Conservation (phyloP, 805 yeast species). For the Candida yuanshanica region DNA sequence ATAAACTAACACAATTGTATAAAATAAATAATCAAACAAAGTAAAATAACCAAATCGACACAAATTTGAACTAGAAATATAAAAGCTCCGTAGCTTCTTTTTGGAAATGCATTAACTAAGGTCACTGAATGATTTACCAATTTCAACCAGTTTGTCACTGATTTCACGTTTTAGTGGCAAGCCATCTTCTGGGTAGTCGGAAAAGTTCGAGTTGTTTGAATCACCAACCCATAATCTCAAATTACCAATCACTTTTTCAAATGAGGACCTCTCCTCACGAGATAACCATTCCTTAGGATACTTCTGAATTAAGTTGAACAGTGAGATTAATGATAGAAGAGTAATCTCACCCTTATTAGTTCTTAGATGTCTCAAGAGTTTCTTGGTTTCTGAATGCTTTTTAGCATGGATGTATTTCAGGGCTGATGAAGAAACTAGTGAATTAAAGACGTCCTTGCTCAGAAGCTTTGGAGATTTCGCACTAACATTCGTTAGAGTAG, state of each 20-base stretch:
- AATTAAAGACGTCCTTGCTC: constrained; percentile 21
- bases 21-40: background rate
- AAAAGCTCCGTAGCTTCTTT: no score
- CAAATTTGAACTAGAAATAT: background rate
- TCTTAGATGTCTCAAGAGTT: constrained; percentile 16
- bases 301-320: constrained; percentile 22
- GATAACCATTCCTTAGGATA: constrained; percentile 21
- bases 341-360: constrained; percentile 18
- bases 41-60: background rate
- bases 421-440: constrained; percentile 20
- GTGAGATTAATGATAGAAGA: constrained; percentile 22
- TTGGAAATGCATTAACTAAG: background rate
- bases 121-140: constrained; percentile 22
- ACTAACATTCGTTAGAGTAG: constrained; percentile 4
- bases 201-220: constrained; percentile 16
- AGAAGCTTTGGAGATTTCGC: constrained; percentile 15
- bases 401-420: constrained; percentile 17
- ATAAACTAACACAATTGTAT: background rate
- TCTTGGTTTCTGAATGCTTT: constrained; percentile 11
- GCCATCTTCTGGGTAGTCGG: constrained; percentile 20
- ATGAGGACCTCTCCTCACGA: constrained; percentile 9
- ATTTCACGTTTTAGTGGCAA: constrained; percentile 24
- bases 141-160: constrained; percentile 25
- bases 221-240: constrained; percentile 28
- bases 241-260: constrained; percentile 20